Evolutionary conservation across 1,284 basidiomycete species (phyloP), one percentile per base, ranked within the genome.

Genomic region (Ceratobasidium sp.): DNA sequence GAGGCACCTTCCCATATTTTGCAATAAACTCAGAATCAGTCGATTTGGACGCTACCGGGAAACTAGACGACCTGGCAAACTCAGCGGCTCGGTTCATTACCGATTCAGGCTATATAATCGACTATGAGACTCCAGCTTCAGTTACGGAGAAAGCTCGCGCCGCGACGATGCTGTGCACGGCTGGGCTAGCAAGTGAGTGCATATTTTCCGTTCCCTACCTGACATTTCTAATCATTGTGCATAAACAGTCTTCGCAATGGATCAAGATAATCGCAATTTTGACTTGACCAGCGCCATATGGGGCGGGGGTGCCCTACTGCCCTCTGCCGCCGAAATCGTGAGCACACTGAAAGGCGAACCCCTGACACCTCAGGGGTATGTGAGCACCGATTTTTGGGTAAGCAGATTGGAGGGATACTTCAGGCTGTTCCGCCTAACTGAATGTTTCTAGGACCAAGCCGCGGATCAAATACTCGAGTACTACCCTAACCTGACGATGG

Each of bases 1-100:
- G 67, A 52, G 77, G 77, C 27, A 78, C 77, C 14, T 78, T 71
- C 52, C 77, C 77, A 4, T 78, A 71, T 44, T 78, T 65, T 30
- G 46, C 69, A 3, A 73, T 78, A 20, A 38, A 57, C 30, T 65
- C 59, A 8, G 50, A 60, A 3, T 30, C 65, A 10, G 14, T 74
- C 14, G 73, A 75, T 23, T 4, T 38, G 8, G 73, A 30, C 23
- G 7, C 46, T 30, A 41, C 8, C 10, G 73, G 73, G 27, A 7
- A 18, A 27, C 7, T 18, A n/a, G n/a, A 52, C 18, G 35, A 48
- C 20, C 30, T 66, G 5, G 73, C 27, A 3, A 66, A 60, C 50
- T 75, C 48, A 3, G 73, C 62, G 8, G 73, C 18, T 27, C 60
- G 73, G 30, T 64, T 65, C 27, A 33, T 75, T 16, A 75, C 73